Conservation (phyloP, 2,329 filamentous ascomycete species). For the Fonsecaea erecta region DNA sequence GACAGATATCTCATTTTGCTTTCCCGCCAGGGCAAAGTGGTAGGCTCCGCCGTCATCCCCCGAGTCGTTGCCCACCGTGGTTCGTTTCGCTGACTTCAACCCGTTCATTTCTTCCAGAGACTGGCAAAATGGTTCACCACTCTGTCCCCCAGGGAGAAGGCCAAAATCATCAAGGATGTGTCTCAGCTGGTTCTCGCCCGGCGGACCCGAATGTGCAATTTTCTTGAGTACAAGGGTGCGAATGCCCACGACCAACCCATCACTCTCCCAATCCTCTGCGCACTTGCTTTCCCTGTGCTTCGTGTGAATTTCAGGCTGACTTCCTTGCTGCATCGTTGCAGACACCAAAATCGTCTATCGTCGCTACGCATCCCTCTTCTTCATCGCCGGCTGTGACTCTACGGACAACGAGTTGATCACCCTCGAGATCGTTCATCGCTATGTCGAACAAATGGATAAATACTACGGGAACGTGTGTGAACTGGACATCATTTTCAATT, state of each 20-base stretch:
- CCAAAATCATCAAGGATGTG: conserved; percentile 99
- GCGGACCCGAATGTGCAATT: conserved; percentile 99
- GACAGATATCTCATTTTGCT: conserved; percentile 93
- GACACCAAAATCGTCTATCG: conserved; percentile 99
- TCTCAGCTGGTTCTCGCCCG: conserved; percentile 94
- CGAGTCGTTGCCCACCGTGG: conserved; percentile 48
- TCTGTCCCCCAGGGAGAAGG: conserved; percentile 95
- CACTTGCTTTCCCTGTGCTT: conserved; percentile 3
- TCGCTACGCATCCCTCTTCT: conserved; percentile 97
- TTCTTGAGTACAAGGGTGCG: conserved; percentile 96
- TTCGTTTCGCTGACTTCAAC: conserved; percentile 39
- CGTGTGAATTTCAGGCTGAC: conserved; percentile 20
- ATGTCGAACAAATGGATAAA: conserved; percentile 99
- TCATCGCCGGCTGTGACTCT: conserved; percentile 96
- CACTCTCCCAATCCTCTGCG: conserved; percentile 2
- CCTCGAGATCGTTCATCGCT: conserved; percentile 97
- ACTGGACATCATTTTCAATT: conserved; percentile 99
- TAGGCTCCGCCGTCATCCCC: conserved; percentile 58
- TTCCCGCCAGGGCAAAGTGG: conserved; percentile 98
- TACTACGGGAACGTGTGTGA: conserved; percentile 99
- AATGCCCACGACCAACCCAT: too few relatives aligned
- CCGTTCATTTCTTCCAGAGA: conserved; percentile 63
- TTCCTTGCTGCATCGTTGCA: conserved; percentile 47
- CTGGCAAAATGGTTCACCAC: conserved; percentile 99
- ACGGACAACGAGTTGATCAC: conserved; percentile 98